phyloP scores from a whole-genome alignment of 768 basidiomycete species.

The Tulasnella sp. region DNA sequence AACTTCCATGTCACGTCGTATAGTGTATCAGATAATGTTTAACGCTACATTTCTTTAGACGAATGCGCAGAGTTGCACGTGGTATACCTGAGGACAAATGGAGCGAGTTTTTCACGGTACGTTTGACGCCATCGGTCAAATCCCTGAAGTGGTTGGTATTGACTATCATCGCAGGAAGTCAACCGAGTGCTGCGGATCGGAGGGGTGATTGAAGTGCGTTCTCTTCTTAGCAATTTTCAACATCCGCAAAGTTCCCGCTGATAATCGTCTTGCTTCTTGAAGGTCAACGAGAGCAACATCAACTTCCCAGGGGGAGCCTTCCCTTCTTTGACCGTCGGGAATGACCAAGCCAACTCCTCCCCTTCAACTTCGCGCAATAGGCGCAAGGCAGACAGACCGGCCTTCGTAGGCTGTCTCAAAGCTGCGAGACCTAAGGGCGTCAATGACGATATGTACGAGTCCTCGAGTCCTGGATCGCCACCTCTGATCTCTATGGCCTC shows the following conservation, averaged over 20 bases:
- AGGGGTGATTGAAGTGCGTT: constrained; percentile 52
- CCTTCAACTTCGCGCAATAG: no score
- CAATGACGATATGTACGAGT: no score
- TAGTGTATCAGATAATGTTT: no score
- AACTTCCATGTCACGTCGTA: no score
- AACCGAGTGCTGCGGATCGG: constrained; percentile 62
- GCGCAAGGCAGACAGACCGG: no score
- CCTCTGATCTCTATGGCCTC: no score
- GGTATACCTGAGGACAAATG: constrained; percentile 75
- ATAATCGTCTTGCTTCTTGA: neutral
- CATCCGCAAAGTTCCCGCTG: no score
- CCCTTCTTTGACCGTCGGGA: neutral
- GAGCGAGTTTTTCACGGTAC: constrained; percentile 49
- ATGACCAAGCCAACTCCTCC: no score
- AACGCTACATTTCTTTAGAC: no score
- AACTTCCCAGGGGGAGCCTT: constrained; percentile 49
- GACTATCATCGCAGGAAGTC: constrained; percentile 35
- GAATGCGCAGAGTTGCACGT: constrained; percentile 57
- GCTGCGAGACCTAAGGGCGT: no score
- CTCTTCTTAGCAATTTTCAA: neutral
- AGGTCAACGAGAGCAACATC: constrained; percentile 67
- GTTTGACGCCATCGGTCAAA: constrained; percentile 1
- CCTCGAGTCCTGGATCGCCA: no score
- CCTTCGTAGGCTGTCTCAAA: no score
- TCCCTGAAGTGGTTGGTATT: neutral